Percentiles rank a stretch among this genome's conserved stretches.
These are phyloP conservation scores for Leccinum arenicola DNA, from an alignment of 768 basidiomycete species.

Conservation along the genomic window DNA sequence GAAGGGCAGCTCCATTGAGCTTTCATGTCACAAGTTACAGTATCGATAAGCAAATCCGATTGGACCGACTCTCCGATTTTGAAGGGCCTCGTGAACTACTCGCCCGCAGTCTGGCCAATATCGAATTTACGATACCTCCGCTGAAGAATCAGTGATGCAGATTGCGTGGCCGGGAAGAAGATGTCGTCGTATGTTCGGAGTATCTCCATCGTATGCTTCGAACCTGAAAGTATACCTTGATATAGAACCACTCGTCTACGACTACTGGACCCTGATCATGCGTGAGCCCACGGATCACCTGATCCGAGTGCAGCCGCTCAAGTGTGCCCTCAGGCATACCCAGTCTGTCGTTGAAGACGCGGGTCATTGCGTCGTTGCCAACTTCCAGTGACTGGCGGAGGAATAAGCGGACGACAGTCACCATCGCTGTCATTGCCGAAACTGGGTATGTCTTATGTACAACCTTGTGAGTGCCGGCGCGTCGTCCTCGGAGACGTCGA, in stretches of 20 bases:
- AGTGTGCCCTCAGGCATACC: slow-evolving; percentile 51
- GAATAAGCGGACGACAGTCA: slow-evolving; percentile 49
- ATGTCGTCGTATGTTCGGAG: slow-evolving; percentile 17
- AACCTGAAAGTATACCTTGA: slow-evolving; percentile 41
- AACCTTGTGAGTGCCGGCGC: slow-evolving; percentile 54
- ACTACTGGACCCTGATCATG: slow-evolving; percentile 42
- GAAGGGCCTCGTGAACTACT: slow-evolving; percentile 42
- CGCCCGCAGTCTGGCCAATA: slow-evolving; percentile 35
- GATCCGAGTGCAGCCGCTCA: slow-evolving; percentile 37
- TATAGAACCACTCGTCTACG: slow-evolving; percentile 56
- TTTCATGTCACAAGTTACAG: not conserved
- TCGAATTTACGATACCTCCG: slow-evolving; percentile 45
- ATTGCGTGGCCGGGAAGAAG: slow-evolving; percentile 56
- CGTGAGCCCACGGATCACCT: slow-evolving; percentile 55
- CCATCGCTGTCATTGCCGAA: slow-evolving; percentile 50
- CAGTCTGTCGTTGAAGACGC: slow-evolving; percentile 55
- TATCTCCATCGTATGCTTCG: not conserved
- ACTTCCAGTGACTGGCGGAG: slow-evolving; percentile 55
- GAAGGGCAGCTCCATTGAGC: not conserved
- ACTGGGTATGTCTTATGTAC: slow-evolving; percentile 56
- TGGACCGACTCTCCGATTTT: slow-evolving; percentile 33
- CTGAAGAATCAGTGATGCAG: slow-evolving; percentile 63
- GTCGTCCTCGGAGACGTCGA: slow-evolving; percentile 70
- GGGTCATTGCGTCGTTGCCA: slow-evolving; percentile 45
- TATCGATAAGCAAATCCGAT: not conserved